Percentiles rank a stretch among this genome's conserved stretches.
phyloP scores from a whole-genome alignment of 1,139 yeast species.

The Yamadazyma aaseri region DNA sequence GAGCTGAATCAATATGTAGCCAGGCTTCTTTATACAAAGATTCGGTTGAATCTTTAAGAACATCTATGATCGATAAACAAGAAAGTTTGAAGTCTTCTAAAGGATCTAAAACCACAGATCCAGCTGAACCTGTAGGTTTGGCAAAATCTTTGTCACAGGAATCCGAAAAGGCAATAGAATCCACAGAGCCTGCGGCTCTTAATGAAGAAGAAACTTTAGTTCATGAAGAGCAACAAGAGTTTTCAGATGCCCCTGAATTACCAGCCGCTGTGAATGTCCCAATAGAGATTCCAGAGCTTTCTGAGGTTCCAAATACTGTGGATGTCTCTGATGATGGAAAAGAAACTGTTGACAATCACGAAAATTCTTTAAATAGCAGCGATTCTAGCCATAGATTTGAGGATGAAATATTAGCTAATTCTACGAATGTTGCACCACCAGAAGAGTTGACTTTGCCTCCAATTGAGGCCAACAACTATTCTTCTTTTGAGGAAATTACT shows the following conservation, averaged over 20 bases:
- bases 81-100: conserved; percentile 4
- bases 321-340: conserved; percentile 4
- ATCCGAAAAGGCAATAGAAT: background rate
- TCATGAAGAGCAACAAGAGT: background rate
- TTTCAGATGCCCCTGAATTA: background rate
- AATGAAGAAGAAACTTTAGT: background rate
- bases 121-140: background rate
- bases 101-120: background rate
- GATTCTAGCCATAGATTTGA: conserved; percentile 1
- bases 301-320: background rate
- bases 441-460: conserved; percentile 39
- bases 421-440: conserved; percentile 43
- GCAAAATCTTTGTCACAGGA: background rate
- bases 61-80: conserved; percentile 6
- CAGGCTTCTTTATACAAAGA: too few species aligned
- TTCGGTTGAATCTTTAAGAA: conserved; percentile 4
- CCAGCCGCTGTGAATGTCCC: background rate
- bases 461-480: conserved; percentile 29
- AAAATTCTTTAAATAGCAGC: background rate
- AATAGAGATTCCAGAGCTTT: too few species aligned
- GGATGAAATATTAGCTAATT: conserved; percentile 34
- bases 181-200: background rate
- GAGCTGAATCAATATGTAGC: too few species aligned
- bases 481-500: conserved; percentile 41
- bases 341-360: conserved; percentile 5